Evolutionary conservation across 2,329 filamentous ascomycete species (phyloP), one percentile per base, ranked within the genome.

Genomic region (Penicillium olsonii): DNA sequence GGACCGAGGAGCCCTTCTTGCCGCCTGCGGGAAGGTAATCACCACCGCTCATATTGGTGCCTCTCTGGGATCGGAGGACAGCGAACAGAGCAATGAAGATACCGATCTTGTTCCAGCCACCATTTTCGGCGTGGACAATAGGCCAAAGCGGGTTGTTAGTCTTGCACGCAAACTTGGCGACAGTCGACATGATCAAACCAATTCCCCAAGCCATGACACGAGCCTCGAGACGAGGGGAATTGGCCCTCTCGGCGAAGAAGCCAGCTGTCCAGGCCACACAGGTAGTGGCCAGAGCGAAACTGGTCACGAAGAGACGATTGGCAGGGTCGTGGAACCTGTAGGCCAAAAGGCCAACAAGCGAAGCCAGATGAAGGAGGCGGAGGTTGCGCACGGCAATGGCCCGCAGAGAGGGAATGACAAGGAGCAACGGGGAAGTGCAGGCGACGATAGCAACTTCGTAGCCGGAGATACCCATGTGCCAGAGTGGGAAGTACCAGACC

Each of bases 81-180:
- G 94, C 87, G 8, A 95, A 66, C 19, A 95, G 64, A 37, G 87
- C 94, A 11, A 99, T 71, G 12, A 82, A 70, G 39, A 97, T 76
- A 22, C 92, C 94, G 17, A 85, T 82, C 55, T 87, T 90, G 71
- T 99, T 99, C 85, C 88, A 92, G 3, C 94, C 94, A 31, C 94
- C 94, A 68, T 96, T 99, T 8, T 80, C 82, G 24, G 85, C 84
- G 68, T 96, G 88, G 83, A 97, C 88, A 54, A 94, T 88, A 0
- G 94, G 92, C 94, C 94, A 99, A 53, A 97, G 84, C 0, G 94
- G 94, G 68, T 99, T 99, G 72, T 96, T 97, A 17, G 92, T 96
- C 67, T 86, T 83, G 79, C 87, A 95, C 0, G 92, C 90, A 67
- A 95, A 97, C 69, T 99, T 99, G 61, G 90, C 84, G 45, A 95